Evolutionary conservation across 441 rosid species (phyloP).

Genomic region (Gossypium gossypioides): DNA sequence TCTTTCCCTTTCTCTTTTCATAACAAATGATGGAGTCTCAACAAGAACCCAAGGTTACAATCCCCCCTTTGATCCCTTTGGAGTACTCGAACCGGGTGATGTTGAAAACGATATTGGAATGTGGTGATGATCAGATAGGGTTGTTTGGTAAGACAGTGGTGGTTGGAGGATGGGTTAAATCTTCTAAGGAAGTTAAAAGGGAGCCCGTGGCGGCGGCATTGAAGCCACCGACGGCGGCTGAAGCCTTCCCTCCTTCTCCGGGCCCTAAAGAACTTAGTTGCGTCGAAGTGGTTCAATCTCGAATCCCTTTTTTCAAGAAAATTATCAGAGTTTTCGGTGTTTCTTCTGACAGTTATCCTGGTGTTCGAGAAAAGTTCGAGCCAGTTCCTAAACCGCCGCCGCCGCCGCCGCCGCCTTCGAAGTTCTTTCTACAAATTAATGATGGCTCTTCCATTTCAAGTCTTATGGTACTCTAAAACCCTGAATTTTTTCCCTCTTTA

Average conservation of each 20-base stretch:
- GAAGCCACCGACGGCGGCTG: neutral
- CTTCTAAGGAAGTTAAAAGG: conserved; percentile 46
- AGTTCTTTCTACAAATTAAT: conserved; percentile 34
- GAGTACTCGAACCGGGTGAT: conserved; percentile 63
- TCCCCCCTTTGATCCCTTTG: conserved; percentile 13
- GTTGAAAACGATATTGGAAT: conserved; percentile 41
- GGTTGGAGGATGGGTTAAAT: conserved; percentile 87
- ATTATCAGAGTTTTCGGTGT: conserved; percentile 48
- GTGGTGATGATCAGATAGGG: conserved; percentile 38
- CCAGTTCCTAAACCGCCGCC: conserved; percentile 23
- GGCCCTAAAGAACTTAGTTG: conserved; percentile 36
- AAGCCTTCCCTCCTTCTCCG: conserved; percentile 3
- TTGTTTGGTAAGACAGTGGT: conserved; percentile 45
- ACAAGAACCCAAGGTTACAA: conserved; percentile 6
- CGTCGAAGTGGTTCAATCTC: conserved; percentile 58
- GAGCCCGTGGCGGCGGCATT: conserved; percentile 21
- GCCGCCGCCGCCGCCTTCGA: conserved; percentile 22
- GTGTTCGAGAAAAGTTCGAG: conserved; percentile 33
- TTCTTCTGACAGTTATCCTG: conserved; percentile 21
- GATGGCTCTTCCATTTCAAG: conserved; percentile 63
- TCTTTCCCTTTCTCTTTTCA: neutral
- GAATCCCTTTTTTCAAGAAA: conserved; percentile 52
- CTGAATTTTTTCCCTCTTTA: neutral
- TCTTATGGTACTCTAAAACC: conserved; percentile 43
- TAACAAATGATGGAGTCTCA: conserved; percentile 27